Conservation (phyloP, 768 basidiomycete species). For the Mrakia blollopis region DNA sequence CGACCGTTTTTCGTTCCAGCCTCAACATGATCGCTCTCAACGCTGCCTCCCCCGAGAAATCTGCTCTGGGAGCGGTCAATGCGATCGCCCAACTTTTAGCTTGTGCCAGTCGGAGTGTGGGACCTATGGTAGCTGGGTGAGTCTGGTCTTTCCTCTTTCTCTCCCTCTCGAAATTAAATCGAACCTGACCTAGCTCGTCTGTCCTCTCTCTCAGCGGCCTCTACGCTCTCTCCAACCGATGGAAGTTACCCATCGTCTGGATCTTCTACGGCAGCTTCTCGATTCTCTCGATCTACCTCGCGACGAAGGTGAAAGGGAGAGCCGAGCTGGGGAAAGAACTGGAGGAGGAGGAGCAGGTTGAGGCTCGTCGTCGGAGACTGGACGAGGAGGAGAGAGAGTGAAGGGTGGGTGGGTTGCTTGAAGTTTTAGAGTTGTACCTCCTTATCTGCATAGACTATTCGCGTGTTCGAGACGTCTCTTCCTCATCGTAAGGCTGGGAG, state of each 20-base stretch:
- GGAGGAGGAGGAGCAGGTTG: no score
- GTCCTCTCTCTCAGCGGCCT: neutral
- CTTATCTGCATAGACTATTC: neutral
- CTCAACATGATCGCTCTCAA: slow-evolving; percentile 26
- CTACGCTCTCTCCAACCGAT: neutral
- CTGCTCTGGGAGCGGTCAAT: slow-evolving; percentile 14
- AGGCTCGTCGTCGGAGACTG: no score
- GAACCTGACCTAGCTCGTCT: neutral
- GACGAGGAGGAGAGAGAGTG: slow-evolving; percentile 1
- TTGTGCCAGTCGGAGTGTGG: slow-evolving; percentile 3
- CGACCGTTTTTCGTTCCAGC: neutral
- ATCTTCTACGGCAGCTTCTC: neutral
- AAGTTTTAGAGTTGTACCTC: neutral
- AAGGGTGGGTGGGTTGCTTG: neutral
- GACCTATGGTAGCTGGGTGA: slow-evolving; percentile 4
- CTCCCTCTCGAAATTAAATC: neutral
- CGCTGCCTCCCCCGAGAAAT: neutral
- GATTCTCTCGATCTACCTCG: neutral
- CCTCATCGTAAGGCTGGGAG: no score
- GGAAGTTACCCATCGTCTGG: slow-evolving; percentile 2
- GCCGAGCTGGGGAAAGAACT: neutral
- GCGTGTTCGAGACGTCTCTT: neutral
- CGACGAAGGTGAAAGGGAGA: neutral
- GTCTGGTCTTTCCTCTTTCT: neutral
- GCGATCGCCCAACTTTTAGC: slow-evolving; percentile 1